Base-by-base conservation (phyloP, 2,329 filamentous ascomycete genomes). In the Bisporella sp. region DNA sequence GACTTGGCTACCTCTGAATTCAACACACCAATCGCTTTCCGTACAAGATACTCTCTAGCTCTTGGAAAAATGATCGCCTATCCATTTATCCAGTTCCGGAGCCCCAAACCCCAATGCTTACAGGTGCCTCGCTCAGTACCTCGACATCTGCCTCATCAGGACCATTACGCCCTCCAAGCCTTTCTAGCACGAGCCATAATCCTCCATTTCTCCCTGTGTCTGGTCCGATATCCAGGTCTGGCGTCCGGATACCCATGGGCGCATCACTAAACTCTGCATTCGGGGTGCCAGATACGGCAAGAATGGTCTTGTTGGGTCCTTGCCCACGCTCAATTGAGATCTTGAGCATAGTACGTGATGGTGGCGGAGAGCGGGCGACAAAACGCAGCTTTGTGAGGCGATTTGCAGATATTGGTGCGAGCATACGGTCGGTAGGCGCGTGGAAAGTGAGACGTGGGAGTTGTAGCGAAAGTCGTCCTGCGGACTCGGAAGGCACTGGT, bases 171-270 rank as follows among this genome's bases (percentile, higher is more conserved):
- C 48, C 78, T n/a, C 82, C 86, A 61, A 92, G 77, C 57, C 86
- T 78, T 68, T 96, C 90, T 41, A 96, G 72, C 5, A 96, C 84
- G 48, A 96, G 72, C 85, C 87, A 95, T 51, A 90, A 66, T 13
- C 83, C 83, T 21, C 78, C 77, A 7, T 68, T 69, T 31, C 68
- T 69, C 51, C 73, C 71, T 56, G 77, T 68, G n/a, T 72, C 75
- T 0, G 88, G 85, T 42, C 82, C 81, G 41, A 96, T 69, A 68
- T 95, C 85, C 47, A 95, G 76, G 56, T 92, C 84, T 11, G 80
- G 73, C 1, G 86, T 87, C 45, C 87, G 77, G 30, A 95, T 75
- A 0, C 81, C 81, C 51, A 76, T 73, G 5, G 76, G 74, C 21
- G 76, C 76, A 66, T 95, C 87, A 43, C 79, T 80, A 62, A 89